Percentiles rank a stretch among this genome's conserved stretches.
Conservation (phyloP, 495 filamentous ascomycete species). For the Opeltia flavorubescens region DNA sequence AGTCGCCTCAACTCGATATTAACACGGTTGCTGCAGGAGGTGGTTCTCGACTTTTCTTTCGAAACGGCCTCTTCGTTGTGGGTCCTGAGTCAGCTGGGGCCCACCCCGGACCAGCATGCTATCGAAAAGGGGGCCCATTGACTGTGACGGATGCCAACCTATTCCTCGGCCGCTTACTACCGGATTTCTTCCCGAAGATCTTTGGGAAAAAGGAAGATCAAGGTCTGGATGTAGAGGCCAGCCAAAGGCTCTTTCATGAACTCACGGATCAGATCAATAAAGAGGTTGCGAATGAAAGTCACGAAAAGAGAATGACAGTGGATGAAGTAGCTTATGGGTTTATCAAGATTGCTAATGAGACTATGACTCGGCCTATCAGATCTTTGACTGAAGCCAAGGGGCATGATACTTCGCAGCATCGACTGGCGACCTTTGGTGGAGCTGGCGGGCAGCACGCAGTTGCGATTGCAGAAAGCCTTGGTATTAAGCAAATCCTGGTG, state of each 20-base stretch:
- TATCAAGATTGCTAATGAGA: slow-evolving; percentile 86
- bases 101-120: slow-evolving; percentile 88
- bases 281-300: slow-evolving; percentile 28
- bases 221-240: slow-evolving; percentile 65
- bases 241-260: slow-evolving; percentile 60
- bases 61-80: slow-evolving; percentile 91
- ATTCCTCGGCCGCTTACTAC: slow-evolving; percentile 72
- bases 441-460: slow-evolving; percentile 94
- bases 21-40: slow-evolving; percentile 95
- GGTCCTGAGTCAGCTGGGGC: slow-evolving; percentile 88
- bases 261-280: slow-evolving; percentile 66
- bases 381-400: slow-evolving; percentile 89
- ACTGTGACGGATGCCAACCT: slow-evolving; percentile 93
- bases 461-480: slow-evolving; percentile 82
- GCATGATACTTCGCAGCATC: slow-evolving; percentile 78
- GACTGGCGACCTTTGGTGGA: slow-evolving; percentile 84
- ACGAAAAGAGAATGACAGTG: slow-evolving; percentile 58
- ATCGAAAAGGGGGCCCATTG: slow-evolving; percentile 82
- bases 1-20: slow-evolving; percentile 91
- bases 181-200: slow-evolving; percentile 95
- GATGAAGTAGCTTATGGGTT: slow-evolving; percentile 90
- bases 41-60: slow-evolving; percentile 77
- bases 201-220: slow-evolving; percentile 89
- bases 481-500: slow-evolving; percentile 74
- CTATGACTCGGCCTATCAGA: slow-evolving; percentile 87